phyloP scores from a whole-genome alignment of 2,329 filamentous ascomycete genomes.

The Aspergillus fischeri region DNA sequence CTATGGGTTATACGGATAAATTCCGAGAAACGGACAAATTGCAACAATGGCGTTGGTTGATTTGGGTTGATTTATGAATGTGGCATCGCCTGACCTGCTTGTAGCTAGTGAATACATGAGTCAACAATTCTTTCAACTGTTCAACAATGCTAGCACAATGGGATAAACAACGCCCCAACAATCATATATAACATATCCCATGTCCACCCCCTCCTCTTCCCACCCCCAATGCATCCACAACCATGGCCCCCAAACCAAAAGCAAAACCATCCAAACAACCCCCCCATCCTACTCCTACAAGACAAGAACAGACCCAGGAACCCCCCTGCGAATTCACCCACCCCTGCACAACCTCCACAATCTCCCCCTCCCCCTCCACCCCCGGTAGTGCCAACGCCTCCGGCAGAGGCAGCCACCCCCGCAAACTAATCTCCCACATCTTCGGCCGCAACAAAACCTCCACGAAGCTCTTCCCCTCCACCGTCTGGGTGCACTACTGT shows the following conservation, averaged over 20 bases:
- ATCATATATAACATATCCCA: neutral
- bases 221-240: neutral
- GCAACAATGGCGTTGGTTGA: conserved; percentile 3
- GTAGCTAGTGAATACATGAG: too few species aligned
- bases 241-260: neutral
- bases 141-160: neutral
- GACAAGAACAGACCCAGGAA: neutral
- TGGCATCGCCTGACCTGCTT: too few species aligned
- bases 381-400: conserved; percentile 33
- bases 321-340: conserved; percentile 13
- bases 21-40: neutral
- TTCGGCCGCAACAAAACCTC: conserved; percentile 79
- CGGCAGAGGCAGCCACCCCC: conserved; percentile 40
- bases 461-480: conserved; percentile 64
- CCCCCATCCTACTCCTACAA: neutral
- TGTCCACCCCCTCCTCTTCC: neutral
- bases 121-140: too few species aligned
- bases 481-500: conserved; percentile 72
- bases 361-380: conserved; percentile 7
- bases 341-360: conserved; percentile 5
- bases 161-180: neutral
- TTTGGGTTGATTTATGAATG: neutral
- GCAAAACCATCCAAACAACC: neutral
- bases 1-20: conserved; percentile 9
- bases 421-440: conserved; percentile 76